Evolutionary conservation across 129 eudicot species (phyloP).

Genomic region (Silybum marianum): DNA sequence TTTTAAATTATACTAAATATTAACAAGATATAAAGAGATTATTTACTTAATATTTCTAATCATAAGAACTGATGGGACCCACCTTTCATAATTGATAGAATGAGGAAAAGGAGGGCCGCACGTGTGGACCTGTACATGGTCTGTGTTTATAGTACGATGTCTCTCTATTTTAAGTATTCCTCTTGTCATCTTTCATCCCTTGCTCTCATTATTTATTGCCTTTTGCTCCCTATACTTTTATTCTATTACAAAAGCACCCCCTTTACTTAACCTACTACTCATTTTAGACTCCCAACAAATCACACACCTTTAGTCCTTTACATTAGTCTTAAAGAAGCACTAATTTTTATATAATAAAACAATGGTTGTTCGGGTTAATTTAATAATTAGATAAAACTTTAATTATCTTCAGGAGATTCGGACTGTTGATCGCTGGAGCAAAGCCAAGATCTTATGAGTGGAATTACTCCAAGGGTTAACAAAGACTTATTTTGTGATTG

Average conservation of each 20-base stretch:
- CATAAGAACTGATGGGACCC: background rate
- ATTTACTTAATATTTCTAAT: background rate
- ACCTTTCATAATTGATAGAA: background rate
- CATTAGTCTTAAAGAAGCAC: background rate
- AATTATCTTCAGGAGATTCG: too few relatives aligned
- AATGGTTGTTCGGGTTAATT: background rate
- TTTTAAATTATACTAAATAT: background rate
- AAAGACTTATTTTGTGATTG: background rate
- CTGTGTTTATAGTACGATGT: slow-evolving; percentile 10
- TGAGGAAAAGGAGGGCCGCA: slow-evolving; percentile 13
- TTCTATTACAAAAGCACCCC: background rate
- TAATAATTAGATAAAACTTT: background rate
- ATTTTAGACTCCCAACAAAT: background rate
- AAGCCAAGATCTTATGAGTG: background rate
- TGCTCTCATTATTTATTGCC: background rate
- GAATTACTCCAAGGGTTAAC: background rate
- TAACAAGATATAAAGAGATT: background rate
- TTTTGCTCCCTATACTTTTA: background rate
- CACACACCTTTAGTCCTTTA: background rate
- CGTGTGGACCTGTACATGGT: slow-evolving; percentile 6
- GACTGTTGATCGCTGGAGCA: background rate
- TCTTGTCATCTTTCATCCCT: slow-evolving; percentile 5
- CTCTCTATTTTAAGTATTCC: slow-evolving; percentile 1
- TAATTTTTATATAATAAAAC: background rate
- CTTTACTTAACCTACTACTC: background rate